Evolutionary conservation across 306 rosid species (phyloP).

Genomic region (Lathyrus sativus): DNA sequence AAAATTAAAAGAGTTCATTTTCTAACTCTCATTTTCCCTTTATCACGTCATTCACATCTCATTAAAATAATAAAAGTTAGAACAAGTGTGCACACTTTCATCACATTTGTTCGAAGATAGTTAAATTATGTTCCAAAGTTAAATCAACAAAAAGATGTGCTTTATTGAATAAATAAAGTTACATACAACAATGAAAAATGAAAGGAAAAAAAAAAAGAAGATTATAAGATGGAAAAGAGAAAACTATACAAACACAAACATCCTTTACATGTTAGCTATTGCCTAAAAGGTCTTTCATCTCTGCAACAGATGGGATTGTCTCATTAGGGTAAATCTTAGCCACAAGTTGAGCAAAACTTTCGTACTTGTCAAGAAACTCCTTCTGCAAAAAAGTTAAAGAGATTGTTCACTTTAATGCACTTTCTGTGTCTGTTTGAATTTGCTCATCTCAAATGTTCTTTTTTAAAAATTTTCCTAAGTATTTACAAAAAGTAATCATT

Average conservation of each 20-base stretch:
- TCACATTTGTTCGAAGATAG: conserved; percentile 17
- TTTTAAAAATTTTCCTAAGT: background rate
- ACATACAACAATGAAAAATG: conserved; percentile 26
- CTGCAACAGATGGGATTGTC: conserved; percentile 61
- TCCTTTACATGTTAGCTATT: conserved; percentile 77
- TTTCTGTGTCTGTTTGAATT: background rate
- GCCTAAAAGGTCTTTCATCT: conserved; percentile 82
- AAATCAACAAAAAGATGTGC: conserved; percentile 30
- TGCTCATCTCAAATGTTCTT: background rate
- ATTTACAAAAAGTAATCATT: background rate
- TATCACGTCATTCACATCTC: background rate
- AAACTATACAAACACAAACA: conserved; percentile 24
- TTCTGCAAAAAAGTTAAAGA: conserved; percentile 62
- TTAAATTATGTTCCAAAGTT: conserved; percentile 11
- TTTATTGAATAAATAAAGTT: conserved; percentile 48
- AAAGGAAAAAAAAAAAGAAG: conserved; percentile 30
- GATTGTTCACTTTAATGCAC: conserved; percentile 24
- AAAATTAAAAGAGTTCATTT: too few relatives aligned
- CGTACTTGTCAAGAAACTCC: conserved; percentile 94
- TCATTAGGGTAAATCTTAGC: conserved; percentile 86
- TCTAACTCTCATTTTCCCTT: background rate
- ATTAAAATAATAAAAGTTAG: conserved; percentile 15
- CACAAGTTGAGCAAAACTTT: conserved; percentile 85
- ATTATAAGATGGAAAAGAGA: conserved; percentile 33
- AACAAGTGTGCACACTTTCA: conserved; percentile 42